These are phyloP conservation scores for Vanilla planifolia DNA, from an alignment of 106 monocot species.

Conservation along the genomic window DNA sequence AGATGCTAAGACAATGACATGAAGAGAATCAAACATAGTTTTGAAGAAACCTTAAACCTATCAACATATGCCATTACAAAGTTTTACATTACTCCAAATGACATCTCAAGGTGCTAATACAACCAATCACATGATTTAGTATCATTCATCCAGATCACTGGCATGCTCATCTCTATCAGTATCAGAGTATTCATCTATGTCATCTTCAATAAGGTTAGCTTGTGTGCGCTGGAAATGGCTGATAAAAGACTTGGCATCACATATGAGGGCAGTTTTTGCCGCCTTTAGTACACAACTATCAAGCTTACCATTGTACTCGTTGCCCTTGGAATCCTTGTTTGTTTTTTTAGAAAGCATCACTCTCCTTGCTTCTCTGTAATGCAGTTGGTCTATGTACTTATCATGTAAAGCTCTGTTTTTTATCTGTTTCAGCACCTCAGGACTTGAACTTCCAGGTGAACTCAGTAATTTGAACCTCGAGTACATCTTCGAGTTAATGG, in stretches of 20 bases:
- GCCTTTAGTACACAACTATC: slow-evolving; percentile 22
- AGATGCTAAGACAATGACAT: no score
- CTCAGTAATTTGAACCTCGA: slow-evolving; percentile 25
- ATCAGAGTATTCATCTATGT: background rate
- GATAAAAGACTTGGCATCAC: slow-evolving; percentile 50
- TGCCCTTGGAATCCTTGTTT: background rate
- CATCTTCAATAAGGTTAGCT: slow-evolving; percentile 8
- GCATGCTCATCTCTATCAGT: slow-evolving; percentile 8
- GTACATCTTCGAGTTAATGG: slow-evolving; percentile 7
- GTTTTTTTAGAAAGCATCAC: slow-evolving; percentile 6
- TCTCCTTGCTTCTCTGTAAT: slow-evolving; percentile 40
- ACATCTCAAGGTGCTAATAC: no score
- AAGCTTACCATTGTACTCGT: background rate
- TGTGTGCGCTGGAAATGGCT: slow-evolving; percentile 24
- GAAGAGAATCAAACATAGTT: no score
- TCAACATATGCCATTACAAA: no score
- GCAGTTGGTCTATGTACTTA: slow-evolving; percentile 62
- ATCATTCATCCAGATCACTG: slow-evolving; percentile 4
- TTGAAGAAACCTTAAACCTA: no score
- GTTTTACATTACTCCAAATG: no score
- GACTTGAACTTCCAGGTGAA: slow-evolving; percentile 25
- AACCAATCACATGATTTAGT: background rate
- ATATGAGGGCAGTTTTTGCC: slow-evolving; percentile 39
- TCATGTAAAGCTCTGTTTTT: slow-evolving; percentile 67
- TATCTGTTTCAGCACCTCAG: slow-evolving; percentile 53